Evolutionary conservation across 1,139 yeast genomes (phyloP), one percentile per base, ranked within the genome.

Genomic region (Candida sojae): DNA sequence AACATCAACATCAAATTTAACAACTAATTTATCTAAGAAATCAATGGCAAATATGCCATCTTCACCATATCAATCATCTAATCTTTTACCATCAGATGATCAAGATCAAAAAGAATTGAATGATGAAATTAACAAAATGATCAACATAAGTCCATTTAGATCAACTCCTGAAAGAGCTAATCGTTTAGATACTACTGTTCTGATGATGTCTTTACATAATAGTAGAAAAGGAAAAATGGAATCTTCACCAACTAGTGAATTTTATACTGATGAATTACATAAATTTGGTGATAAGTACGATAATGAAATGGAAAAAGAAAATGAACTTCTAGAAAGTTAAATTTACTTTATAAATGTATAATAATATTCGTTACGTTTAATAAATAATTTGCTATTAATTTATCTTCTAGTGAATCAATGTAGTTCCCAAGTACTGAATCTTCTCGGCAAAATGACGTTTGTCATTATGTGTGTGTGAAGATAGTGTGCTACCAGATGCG

Each of bases 11-110:
- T 17, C 30, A 47, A 47, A n/a, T n/a, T n/a, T 33, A 52, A 58
- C 36, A 53, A 62, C 42, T 17, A 56, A 61, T 44, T 59, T 56
- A 42, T 59, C 58, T 46, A 63, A 60, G 44, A 61, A 60, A 9
- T 53, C 60, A 6, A 67, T 62, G 23, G 63, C 60, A 5, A 71
- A 73, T 52, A 74, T 75, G 77, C 79, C 80, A 2, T 73, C 79
- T 2, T 73, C 78, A 8, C 79, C 79, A 11, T 55, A 49, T 32
- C 43, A 38, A 26, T 45, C 54, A 3, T 35, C 46, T 13, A 39
- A 33, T n/a, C n/a, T 40, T 4, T 36, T 33, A 8, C 30, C 42
- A 26, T 37, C 29, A 11, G 49, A 48, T 17, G 48, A 43, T 12
- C 43, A 47, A 6, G 43, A 45, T 17, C 40, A 39, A 28, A 21